A percentile compares a stretch with the other conserved stretches of the same genome.
phyloP scores from a whole-genome alignment of 805 yeast species.

The Metschnikowia koreensis region DNA sequence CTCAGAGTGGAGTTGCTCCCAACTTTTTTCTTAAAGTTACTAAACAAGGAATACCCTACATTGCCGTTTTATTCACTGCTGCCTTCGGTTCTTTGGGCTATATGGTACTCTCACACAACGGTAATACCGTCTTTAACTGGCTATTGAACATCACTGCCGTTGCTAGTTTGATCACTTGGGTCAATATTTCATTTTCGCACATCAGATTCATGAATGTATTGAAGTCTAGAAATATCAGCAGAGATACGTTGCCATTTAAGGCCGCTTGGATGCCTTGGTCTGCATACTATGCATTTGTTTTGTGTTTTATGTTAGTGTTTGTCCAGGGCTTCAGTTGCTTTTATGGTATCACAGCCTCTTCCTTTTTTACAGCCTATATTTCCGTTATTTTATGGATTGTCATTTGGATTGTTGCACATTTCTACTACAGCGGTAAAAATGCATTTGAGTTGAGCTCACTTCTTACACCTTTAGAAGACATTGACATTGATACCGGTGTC shows the following conservation, averaged over 20 bases:
- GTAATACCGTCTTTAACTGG: slow-evolving; percentile 66
- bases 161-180: slow-evolving; percentile 74
- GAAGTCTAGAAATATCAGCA: slow-evolving; percentile 57
- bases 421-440: slow-evolving; percentile 45
- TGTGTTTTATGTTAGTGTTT: slow-evolving; percentile 55
- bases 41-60: slow-evolving; percentile 59
- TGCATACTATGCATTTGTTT: slow-evolving; percentile 61
- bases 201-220: slow-evolving; percentile 68
- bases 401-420: slow-evolving; percentile 55
- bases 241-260: slow-evolving; percentile 72
- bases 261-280: slow-evolving; percentile 66
- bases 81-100: slow-evolving; percentile 63
- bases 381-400: slow-evolving; percentile 61
- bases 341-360: slow-evolving; percentile 49
- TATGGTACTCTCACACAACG: slow-evolving; percentile 52
- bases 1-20: slow-evolving; percentile 59
- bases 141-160: slow-evolving; percentile 70
- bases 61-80: slow-evolving; percentile 56
- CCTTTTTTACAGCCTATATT: slow-evolving; percentile 69
- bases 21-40: slow-evolving; percentile 48
- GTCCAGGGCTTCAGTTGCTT: slow-evolving; percentile 74
- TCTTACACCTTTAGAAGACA: slow-evolving; percentile 50
- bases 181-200: slow-evolving; percentile 61
- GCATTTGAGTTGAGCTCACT: slow-evolving; percentile 38
- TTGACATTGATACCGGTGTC: slow-evolving; percentile 69